Evolutionary conservation across 116 monocot genomes (phyloP).

Genomic region (Iris pallida): DNA sequence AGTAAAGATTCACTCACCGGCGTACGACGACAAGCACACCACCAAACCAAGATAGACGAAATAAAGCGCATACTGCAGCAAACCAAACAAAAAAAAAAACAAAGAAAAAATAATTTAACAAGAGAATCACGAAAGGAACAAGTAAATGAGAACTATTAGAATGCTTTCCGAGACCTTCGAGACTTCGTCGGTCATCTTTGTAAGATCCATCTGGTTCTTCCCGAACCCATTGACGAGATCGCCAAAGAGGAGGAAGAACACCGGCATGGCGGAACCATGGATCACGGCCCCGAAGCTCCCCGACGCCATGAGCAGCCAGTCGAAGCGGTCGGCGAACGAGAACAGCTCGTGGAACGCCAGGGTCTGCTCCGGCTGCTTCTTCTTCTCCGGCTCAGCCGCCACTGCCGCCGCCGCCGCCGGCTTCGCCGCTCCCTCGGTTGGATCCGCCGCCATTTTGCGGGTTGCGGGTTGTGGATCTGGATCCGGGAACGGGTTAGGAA

Average conservation of each 20-base stretch:
- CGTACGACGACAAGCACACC: slow-evolving; percentile 90
- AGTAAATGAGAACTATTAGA: neutral
- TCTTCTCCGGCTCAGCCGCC: slow-evolving; percentile 21
- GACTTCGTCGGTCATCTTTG: slow-evolving; percentile 68
- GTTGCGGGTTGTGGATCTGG: too few species aligned
- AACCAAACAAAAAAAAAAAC: slow-evolving; percentile 6
- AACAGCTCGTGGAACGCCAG: slow-evolving; percentile 66
- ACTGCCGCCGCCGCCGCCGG: slow-evolving; percentile 4
- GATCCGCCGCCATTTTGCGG: too few species aligned
- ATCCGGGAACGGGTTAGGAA: too few species aligned
- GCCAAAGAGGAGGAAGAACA: slow-evolving; percentile 89
- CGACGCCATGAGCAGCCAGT: slow-evolving; percentile 58
- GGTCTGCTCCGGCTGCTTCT: slow-evolving; percentile 57
- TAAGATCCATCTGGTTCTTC: slow-evolving; percentile 70
- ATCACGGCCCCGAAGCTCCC: slow-evolving; percentile 70
- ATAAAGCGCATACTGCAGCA: slow-evolving; percentile 75
- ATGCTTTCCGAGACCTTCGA: slow-evolving; percentile 43
- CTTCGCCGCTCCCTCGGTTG: too few species aligned
- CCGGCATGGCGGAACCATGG: slow-evolving; percentile 92
- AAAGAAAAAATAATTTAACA: slow-evolving; percentile 2
- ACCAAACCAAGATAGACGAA: slow-evolving; percentile 93
- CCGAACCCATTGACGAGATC: slow-evolving; percentile 90
- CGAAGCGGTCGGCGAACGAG: slow-evolving; percentile 72
- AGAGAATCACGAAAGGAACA: neutral
- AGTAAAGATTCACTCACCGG: slow-evolving; percentile 46